These are phyloP conservation scores for Rhododendron williamsianum DNA, from an alignment of 148 eudicot species.

Conservation along the genomic window DNA sequence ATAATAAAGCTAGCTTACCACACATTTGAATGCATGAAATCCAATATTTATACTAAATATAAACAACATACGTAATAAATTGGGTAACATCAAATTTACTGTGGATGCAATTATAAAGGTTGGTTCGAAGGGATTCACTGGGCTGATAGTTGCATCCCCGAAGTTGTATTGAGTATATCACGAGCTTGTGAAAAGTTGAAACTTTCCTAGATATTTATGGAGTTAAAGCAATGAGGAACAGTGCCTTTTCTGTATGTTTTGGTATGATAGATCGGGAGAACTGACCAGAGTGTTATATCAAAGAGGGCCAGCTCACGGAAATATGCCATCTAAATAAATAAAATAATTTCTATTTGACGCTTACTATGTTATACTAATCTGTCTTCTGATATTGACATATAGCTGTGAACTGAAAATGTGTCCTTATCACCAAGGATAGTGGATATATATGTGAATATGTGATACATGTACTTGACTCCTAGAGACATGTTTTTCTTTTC, in stretches of 20 bases:
- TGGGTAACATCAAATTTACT: neutral
- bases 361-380: neutral
- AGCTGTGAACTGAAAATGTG: neutral
- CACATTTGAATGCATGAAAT: neutral
- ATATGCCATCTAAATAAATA: neutral
- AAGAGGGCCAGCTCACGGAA: neutral
- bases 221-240: neutral
- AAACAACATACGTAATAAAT: neutral
- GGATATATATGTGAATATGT: neutral
- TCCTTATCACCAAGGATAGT: neutral
- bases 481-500: neutral
- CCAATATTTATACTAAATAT: neutral
- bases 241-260: neutral
- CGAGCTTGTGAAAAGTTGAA: neutral
- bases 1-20: neutral
- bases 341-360: neutral
- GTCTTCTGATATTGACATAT: neutral
- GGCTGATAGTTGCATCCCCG: neutral
- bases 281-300: neutral
- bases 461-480: neutral
- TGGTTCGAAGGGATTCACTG: neutral
- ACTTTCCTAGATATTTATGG: neutral
- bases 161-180: neutral
- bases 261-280: neutral
- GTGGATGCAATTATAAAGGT: neutral